Conservation (phyloP, 2,329 filamentous ascomycete species). For the Pseudogymnoascus sp. region DNA sequence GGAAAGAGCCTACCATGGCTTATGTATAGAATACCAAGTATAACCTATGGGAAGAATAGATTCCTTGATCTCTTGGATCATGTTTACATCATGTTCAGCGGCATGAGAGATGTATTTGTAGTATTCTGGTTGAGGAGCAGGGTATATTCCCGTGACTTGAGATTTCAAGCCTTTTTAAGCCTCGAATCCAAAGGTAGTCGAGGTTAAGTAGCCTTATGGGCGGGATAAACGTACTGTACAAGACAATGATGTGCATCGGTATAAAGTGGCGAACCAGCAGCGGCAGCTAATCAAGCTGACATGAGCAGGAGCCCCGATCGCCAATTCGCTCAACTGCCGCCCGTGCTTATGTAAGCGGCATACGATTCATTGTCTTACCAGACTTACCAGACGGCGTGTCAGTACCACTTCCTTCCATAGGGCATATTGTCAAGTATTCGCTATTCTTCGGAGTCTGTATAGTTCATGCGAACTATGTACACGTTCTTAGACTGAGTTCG, state of each 20-base stretch:
- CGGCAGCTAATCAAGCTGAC: constrained; percentile 7
- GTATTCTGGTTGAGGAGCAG: background rate
- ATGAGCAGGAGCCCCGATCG: background rate
- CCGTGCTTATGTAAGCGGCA: background rate
- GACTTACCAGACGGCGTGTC: background rate
- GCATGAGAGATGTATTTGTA: background rate
- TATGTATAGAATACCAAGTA: background rate
- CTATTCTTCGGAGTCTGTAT: background rate
- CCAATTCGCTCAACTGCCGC: background rate
- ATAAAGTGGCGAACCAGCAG: background rate
- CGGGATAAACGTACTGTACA: background rate
- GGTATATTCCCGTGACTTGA: constrained; percentile 1
- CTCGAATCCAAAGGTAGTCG: background rate
- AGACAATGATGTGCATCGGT: background rate
- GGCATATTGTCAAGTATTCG: background rate
- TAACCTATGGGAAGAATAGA: constrained; percentile 1
- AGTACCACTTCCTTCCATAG: constrained; percentile 1
- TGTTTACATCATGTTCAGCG: background rate
- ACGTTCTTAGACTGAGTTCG: constrained; percentile 1
- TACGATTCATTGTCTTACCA: background rate
- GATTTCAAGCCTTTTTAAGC: background rate
- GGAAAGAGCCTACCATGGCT: background rate
- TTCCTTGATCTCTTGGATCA: background rate
- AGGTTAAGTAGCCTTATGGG: background rate
- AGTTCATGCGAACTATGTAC: constrained; percentile 17